Percentiles rank a stretch among this genome's conserved stretches.
Evolutionary conservation across 495 filamentous ascomycete genomes (phyloP).

Genomic region (Melanomma pulvis-pyrius): DNA sequence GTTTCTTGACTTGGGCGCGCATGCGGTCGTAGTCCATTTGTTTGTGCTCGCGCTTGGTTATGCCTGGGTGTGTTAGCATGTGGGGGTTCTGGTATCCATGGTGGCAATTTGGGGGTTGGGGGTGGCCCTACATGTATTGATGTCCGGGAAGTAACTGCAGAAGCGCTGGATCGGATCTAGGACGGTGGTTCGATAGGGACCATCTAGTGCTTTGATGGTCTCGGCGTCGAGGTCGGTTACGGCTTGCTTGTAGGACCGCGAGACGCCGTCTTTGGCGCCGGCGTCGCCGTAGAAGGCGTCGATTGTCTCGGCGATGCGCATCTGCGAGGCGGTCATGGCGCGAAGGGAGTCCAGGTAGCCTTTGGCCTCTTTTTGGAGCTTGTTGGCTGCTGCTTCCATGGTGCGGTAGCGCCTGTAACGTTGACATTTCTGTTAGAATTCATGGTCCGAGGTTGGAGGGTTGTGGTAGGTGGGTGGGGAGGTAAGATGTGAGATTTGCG

Average conservation of each 20-base stretch:
- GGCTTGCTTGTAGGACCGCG: constrained; percentile 94
- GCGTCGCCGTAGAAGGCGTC: constrained; percentile 98
- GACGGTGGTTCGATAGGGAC: constrained; percentile 93
- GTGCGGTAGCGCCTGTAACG: constrained; percentile 78
- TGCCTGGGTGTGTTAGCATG: constrained; percentile 55
- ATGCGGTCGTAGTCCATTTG: constrained; percentile 96
- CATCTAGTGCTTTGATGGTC: constrained; percentile 96
- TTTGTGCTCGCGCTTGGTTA: constrained; percentile 98
- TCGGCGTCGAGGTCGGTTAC: constrained; percentile 97
- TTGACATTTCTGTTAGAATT: not conserved
- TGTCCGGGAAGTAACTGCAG: constrained; percentile 98
- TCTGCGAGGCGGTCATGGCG: constrained; percentile 99
- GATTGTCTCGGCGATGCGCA: constrained; percentile 99
- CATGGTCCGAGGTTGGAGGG: no score
- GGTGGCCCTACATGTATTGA: constrained; percentile 82
- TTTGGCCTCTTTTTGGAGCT: constrained; percentile 95
- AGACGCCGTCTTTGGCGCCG: constrained; percentile 90
- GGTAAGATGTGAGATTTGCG: not conserved
- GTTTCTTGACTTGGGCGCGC: constrained; percentile 91
- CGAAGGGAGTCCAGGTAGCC: constrained; percentile 94
- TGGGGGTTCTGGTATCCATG: not conserved
- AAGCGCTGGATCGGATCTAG: constrained; percentile 93
- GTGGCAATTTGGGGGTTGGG: not conserved
- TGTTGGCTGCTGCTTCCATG: constrained; percentile 89
- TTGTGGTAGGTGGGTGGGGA: not conserved